Base-by-base conservation (phyloP, 129 eudicot genomes). In the Saposhnikovia divaricata region DNA sequence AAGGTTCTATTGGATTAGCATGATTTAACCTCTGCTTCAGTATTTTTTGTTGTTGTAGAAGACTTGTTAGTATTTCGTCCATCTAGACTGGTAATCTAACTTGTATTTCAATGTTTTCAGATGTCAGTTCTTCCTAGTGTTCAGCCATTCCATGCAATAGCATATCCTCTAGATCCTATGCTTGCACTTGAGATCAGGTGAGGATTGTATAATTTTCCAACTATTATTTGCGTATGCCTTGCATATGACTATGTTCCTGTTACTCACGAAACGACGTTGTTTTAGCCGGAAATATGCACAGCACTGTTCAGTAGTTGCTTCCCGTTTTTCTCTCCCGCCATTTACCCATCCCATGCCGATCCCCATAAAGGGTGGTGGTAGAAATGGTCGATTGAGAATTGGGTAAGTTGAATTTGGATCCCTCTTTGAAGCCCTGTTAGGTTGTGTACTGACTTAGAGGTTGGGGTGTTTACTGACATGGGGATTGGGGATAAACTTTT, bases 141-240 rank as follows among this genome's bases (percentile, higher is more conserved):
- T 86, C 99, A 92, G 83, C 99, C 99, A 74, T 95, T 95, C 81
- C 97, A 92, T 90, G 99, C 97, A 11, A 90, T 95, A 75, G 99
- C 99, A 42, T 95, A 95, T 83, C 99, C 99, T 31, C 99, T 95
- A 68, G 96, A 95, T 86, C 96, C 97, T 31, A 85, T 95, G 82
- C 99, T 95, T 80, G 97, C 99, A 57, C 93, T 95, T 42, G 97
- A 95, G 48, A 95, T 95, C 76, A 95, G 99, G 99, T 87, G 80
- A 61, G 37, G 50, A 63, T 21, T 51, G 28, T 81, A 28, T 23
- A 66, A 61, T 72, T 61, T 23, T 3, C 78, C 38, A 51, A 37
- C 61, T 71, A 6, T 15, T 16, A 48, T 34, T 31, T 2, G 61
- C 57, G 21, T 72, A 4, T 27, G 39, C 4, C 7, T 76, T 69